Evolutionary conservation across 306 rosid genomes (phyloP), one percentile per base, ranked within the genome.

Genomic region (Trifolium repens): DNA sequence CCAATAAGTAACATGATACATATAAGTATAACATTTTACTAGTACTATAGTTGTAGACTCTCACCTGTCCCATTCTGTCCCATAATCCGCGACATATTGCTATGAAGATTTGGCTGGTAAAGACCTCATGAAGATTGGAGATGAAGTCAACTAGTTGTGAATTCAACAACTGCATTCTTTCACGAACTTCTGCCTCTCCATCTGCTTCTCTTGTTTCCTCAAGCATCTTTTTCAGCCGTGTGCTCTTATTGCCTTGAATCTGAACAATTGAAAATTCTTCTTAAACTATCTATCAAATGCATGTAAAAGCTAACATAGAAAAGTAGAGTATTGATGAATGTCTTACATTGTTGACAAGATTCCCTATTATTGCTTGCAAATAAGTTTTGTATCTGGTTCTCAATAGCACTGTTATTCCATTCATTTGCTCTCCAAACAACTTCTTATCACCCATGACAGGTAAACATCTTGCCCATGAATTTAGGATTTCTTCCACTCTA

Each of bases 41-140:
- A 59, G 65, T 59, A 59, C 9, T 59, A 30, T 30, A 26, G 65
- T 27, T 27, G 65, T 46, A 4, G 6, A 46, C 52, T 69, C 78
- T 32, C 5, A 94, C 98, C 97, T 94, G 90, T 81, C 98, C 98
- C 96, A 86, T 91, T 79, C 92, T 89, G 43, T 94, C 96, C 98
- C 98, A 94, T 53, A 87, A 83, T 78, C 97, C 98, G 7, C 97
- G 96, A 37, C 92, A 89, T 67, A 84, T 82, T 35, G 98, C 90
- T 54, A 88, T 85, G 55, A 91, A 94, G 65, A 94, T 89, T 74
- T 84, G 92, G 83, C 89, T 88, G 42, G 91, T 84, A 57, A 94
- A 94, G 67, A 94, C 96, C 54, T 85, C 97, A 61, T 91, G 98
- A 87, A 91, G 77, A 85, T 94, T 94, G 59, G 96, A 89, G 74